A percentile compares a stretch with the other conserved stretches of the same genome.
These are phyloP conservation scores for Kodamaea laetipori DNA, from an alignment of 805 yeast species.

Conservation along the genomic window DNA sequence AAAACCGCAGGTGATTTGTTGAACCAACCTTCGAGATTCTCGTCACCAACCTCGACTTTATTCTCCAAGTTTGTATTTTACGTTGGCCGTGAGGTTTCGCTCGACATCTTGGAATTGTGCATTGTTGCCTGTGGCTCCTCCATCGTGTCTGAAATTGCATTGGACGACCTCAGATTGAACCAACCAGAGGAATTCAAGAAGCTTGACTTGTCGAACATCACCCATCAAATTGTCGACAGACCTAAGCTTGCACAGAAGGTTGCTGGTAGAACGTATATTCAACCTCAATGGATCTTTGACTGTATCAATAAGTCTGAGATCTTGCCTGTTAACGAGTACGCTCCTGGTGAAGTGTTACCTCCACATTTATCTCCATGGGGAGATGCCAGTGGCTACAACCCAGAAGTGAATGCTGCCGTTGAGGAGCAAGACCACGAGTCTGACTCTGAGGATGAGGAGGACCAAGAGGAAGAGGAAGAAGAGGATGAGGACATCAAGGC, in stretches of 20 bases:
- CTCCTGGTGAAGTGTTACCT: constrained; percentile 94
- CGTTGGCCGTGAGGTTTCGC: constrained; percentile 93
- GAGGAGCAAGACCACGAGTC: constrained; percentile 53
- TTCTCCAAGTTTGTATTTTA: constrained; percentile 78
- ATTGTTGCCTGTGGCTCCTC: constrained; percentile 85
- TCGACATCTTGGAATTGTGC: constrained; percentile 86
- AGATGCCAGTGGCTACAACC: constrained; percentile 88
- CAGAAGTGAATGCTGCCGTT: constrained; percentile 53
- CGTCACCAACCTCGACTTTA: constrained; percentile 62
- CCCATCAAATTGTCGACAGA: constrained; percentile 94
- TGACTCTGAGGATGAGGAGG: constrained; percentile 38
- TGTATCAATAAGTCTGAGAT: constrained; percentile 76
- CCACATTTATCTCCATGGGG: constrained; percentile 99
- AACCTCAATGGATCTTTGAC: constrained; percentile 98
- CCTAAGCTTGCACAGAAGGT: constrained; percentile 77
- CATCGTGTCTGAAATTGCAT: constrained; percentile 80
- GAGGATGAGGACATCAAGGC: constrained; percentile 66
- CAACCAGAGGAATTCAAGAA: constrained; percentile 46
- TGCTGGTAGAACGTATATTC: constrained; percentile 90
- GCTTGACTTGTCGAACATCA: constrained; percentile 66
- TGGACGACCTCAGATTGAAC: constrained; percentile 68
- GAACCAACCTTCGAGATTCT: constrained; percentile 60
- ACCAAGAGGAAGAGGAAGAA: constrained; percentile 55
- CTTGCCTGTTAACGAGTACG: constrained; percentile 75
- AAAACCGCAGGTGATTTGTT: constrained; percentile 70